These are phyloP conservation scores for Handroanthus guayacan DNA, from an alignment of 257 asterid species.

Conservation along the genomic window DNA sequence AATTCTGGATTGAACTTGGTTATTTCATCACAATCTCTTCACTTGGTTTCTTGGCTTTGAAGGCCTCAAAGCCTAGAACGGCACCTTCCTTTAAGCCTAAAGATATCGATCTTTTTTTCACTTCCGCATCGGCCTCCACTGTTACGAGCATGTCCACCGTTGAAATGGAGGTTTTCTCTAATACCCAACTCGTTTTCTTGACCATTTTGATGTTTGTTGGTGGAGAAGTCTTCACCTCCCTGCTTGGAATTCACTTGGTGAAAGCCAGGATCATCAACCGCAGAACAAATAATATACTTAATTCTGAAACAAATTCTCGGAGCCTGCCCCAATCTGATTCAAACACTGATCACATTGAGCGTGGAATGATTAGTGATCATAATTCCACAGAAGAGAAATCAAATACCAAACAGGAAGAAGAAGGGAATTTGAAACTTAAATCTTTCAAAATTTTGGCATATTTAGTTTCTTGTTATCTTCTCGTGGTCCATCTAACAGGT, in stretches of 20 bases:
- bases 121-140: constrained; percentile 48
- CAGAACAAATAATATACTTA: too few species aligned
- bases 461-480: constrained; percentile 43
- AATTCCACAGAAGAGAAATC: background rate
- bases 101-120: constrained; percentile 51
- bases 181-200: constrained; percentile 48
- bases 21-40: constrained; percentile 46
- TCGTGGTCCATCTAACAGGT: constrained; percentile 43
- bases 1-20: constrained; percentile 45
- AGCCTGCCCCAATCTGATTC: background rate
- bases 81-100: constrained; percentile 25
- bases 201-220: constrained; percentile 54
- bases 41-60: constrained; percentile 47
- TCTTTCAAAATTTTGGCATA: constrained; percentile 31
- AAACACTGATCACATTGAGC: background rate
- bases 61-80: constrained; percentile 30
- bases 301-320: too few species aligned
- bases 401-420: background rate
- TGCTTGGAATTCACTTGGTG: constrained; percentile 42
- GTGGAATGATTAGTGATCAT: background rate
- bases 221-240: constrained; percentile 57
- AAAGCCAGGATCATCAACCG: constrained; percentile 25
- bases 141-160: constrained; percentile 60
- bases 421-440: background rate
- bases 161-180: constrained; percentile 64